Evolutionary conservation across 495 filamentous ascomycete species (phyloP).

Genomic region (Haplographium delicatum): DNA sequence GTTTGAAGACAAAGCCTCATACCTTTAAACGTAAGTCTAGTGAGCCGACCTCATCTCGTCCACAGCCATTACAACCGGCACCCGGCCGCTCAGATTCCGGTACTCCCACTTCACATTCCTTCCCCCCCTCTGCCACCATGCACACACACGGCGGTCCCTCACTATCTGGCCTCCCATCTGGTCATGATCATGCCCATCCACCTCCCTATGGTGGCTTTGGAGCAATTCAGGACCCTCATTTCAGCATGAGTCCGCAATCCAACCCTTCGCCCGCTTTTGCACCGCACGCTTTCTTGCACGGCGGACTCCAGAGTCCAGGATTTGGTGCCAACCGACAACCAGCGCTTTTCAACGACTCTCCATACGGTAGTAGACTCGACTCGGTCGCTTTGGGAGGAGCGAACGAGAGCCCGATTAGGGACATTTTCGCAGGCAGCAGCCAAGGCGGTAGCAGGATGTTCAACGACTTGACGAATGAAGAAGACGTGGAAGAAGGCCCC

Average conservation of each 20-base stretch:
- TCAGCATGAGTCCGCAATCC: slow-evolving; percentile 17
- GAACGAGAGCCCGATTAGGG: slow-evolving; percentile 19
- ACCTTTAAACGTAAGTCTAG: slow-evolving; percentile 51
- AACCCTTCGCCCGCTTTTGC: slow-evolving; percentile 21
- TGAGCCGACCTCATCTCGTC: slow-evolving; percentile 24
- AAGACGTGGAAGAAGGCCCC: slow-evolving; percentile 35
- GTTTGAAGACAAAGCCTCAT: slow-evolving; percentile 69
- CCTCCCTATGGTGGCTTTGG: slow-evolving; percentile 13
- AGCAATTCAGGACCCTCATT: slow-evolving; percentile 19
- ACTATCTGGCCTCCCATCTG: slow-evolving; percentile 16
- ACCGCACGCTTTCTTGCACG: slow-evolving; percentile 22
- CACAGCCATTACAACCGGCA: slow-evolving; percentile 24
- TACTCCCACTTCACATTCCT: slow-evolving; percentile 25
- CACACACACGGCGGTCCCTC: slow-evolving; percentile 15
- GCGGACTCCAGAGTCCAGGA: slow-evolving; percentile 16
- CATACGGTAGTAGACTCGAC: slow-evolving; percentile 25
- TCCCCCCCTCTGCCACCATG: slow-evolving; percentile 16
- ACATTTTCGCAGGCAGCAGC: slow-evolving; percentile 24
- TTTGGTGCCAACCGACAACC: slow-evolving; percentile 16
- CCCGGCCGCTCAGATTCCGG: slow-evolving; percentile 27
- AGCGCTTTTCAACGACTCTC: slow-evolving; percentile 22
- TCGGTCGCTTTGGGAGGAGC: slow-evolving; percentile 10
- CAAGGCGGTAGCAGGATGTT: slow-evolving; percentile 48
- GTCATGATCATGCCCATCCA: slow-evolving; percentile 22
- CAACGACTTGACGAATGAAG: slow-evolving; percentile 44